A percentile compares a stretch with the other conserved stretches of the same genome.
phyloP scores from a whole-genome alignment of 164 flowering plant genomes.

The Aristolochia fimbriata region DNA sequence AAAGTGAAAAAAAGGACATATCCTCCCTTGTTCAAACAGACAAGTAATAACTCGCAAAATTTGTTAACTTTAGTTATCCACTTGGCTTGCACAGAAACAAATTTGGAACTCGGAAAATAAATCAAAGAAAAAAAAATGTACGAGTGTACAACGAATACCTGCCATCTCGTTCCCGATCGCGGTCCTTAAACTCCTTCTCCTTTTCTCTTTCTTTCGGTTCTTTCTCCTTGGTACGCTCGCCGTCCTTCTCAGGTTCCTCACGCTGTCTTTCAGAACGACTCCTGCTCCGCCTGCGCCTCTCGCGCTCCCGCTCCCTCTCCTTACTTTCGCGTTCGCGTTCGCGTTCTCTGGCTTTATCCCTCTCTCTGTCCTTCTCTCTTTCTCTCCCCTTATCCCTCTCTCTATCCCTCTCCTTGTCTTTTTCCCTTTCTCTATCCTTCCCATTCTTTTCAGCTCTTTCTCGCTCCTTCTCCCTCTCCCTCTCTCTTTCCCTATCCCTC shows the following conservation, averaged over 20 bases:
- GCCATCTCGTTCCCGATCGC: slow-evolving; percentile 27
- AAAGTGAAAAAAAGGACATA: no score
- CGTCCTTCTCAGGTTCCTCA: no score
- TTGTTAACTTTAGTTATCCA: no score
- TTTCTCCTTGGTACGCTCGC: background rate
- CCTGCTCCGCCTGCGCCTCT: background rate
- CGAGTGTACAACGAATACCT: slow-evolving; percentile 25
- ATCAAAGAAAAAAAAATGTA: no score
- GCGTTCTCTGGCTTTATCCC: slow-evolving; percentile 27
- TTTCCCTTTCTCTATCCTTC: slow-evolving; percentile 9
- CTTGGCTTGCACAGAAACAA: background rate
- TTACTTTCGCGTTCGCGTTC: slow-evolving; percentile 9
- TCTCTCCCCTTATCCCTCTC: slow-evolving; percentile 18
- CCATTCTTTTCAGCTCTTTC: slow-evolving; percentile 6
- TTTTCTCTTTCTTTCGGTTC: slow-evolving; percentile 3
- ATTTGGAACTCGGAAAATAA: no score
- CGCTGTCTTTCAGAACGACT: background rate
- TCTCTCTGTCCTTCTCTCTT: background rate
- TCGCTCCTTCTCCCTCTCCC: slow-evolving; percentile 7
- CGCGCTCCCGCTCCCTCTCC: slow-evolving; percentile 10
- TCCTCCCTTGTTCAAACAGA: no score
- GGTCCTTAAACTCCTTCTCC: slow-evolving; percentile 25
- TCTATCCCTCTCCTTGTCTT: slow-evolving; percentile 14
- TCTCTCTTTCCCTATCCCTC: slow-evolving; percentile 8
- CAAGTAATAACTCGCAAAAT: no score